Percentiles rank a stretch among this genome's conserved stretches.
These are phyloP conservation scores for Boletus rubroflammeus DNA, from an alignment of 768 basidiomycete genomes.

Conservation along the genomic window DNA sequence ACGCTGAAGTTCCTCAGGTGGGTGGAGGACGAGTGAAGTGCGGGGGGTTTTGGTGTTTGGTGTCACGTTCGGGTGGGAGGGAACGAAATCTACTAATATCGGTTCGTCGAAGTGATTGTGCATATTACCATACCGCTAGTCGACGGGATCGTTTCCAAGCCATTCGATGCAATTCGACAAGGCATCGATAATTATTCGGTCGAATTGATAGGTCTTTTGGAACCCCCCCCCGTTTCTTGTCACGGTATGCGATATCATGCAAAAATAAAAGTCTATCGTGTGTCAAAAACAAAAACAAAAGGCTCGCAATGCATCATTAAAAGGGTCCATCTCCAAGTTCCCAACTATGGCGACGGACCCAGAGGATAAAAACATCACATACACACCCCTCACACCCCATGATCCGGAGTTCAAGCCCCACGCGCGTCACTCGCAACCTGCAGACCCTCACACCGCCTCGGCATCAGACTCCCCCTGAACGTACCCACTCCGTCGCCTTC, in stretches of 20 bases:
- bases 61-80: no score
- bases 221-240: neutral
- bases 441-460: conserved; percentile 10
- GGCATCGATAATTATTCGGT: neutral
- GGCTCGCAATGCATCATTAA: neutral
- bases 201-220: no score
- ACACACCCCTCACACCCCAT: no score
- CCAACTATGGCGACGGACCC: neutral
- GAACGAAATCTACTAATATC: no score
- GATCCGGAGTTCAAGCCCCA: no score
- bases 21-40: neutral
- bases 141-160: no score
- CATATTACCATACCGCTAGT: no score
- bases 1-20: conserved; percentile 1
- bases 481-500: conserved; percentile 10
- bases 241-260: neutral
- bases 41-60: no score
- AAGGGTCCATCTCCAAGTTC: neutral
- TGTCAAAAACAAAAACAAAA: neutral
- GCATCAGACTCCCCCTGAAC: conserved; percentile 14
- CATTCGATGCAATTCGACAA: neutral
- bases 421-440: no score
- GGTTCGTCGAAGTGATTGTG: no score
- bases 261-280: neutral
- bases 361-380: neutral